A percentile compares a stretch with the other conserved stretches of the same genome.
Conservation (phyloP, 73 alveolate genomes). For the Blepharisma stoltei region DNA sequence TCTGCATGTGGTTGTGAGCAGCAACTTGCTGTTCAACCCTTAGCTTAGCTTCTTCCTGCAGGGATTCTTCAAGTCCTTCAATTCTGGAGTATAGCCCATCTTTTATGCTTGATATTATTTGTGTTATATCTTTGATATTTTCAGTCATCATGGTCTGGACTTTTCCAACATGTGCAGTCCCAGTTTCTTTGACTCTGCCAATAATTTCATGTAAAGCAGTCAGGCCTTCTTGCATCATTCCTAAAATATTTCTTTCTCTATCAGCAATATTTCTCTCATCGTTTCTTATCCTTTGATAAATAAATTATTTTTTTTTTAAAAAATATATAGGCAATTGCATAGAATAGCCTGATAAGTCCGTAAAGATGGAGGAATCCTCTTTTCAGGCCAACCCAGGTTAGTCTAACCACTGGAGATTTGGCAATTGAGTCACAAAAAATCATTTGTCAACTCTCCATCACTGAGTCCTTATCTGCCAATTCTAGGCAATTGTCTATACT, state of each 20-base stretch:
- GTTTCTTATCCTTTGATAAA: no score
- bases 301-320: no score
- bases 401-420: no score
- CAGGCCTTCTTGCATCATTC: constrained; percentile 26
- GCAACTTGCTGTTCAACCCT: not conserved
- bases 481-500: no score
- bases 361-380: no score
- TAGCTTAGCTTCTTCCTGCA: constrained; percentile 23
- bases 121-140: constrained; percentile 13
- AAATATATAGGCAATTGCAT: no score
- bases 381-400: no score
- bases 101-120: not conserved
- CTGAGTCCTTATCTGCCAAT: no score
- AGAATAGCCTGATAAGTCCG: no score
- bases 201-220: constrained; percentile 25
- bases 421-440: no score
- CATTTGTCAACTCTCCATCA: no score
- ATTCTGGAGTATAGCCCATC: constrained; percentile 5
- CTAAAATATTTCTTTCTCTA: constrained; percentile 8
- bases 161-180: not conserved
- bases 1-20: not conserved
- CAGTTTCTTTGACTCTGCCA: constrained; percentile 16
- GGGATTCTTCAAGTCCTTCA: constrained; percentile 10
- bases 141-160: constrained; percentile 13
- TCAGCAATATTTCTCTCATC: constrained; percentile 5